These are phyloP conservation scores for Cyclostephanos invisitatus DNA, from an alignment of 108 stramenopile species.

Conservation along the genomic window DNA sequence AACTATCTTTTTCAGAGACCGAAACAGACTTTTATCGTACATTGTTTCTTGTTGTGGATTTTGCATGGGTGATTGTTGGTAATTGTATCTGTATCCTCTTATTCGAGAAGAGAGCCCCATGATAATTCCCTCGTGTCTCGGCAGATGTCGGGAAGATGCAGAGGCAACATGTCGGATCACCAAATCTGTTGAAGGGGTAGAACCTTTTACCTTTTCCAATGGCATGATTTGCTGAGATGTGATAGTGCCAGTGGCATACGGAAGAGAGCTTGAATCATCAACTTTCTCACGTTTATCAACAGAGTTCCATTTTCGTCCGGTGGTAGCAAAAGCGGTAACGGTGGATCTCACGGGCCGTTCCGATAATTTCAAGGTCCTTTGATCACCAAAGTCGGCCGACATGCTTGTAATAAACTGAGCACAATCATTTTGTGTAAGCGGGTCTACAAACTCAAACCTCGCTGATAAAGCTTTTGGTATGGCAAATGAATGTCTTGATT, in stretches of 20 bases:
- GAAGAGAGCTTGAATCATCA: constrained; percentile 19
- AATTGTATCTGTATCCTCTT: constrained; percentile 59
- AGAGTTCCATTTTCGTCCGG: constrained; percentile 21
- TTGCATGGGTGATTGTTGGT: constrained; percentile 13
- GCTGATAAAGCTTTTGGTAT: constrained; percentile 32
- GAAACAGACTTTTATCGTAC: constrained; percentile 3
- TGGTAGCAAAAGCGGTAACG: constrained; percentile 18
- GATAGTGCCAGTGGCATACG: constrained; percentile 60
- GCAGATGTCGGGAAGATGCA: constrained; percentile 63
- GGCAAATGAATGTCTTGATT: constrained; percentile 5
- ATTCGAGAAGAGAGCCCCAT: constrained; percentile 65
- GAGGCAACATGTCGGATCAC: constrained; percentile 68
- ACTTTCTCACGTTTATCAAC: constrained; percentile 1
- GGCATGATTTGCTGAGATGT: constrained; percentile 75
- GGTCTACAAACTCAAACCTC: constrained; percentile 30
- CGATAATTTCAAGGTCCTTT: not conserved
- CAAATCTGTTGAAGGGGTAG: constrained; percentile 35
- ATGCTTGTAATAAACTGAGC: constrained; percentile 28
- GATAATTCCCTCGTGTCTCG: constrained; percentile 76
- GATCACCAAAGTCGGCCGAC: constrained; percentile 28
- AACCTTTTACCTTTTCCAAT: constrained; percentile 16
- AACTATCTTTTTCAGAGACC: constrained; percentile 16
- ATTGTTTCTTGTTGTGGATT: not conserved
- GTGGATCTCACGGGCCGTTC: constrained; percentile 15
- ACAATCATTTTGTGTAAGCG: constrained; percentile 1